Conservation (phyloP, 148 eudicot genomes). For the Camellia granthamiana region DNA sequence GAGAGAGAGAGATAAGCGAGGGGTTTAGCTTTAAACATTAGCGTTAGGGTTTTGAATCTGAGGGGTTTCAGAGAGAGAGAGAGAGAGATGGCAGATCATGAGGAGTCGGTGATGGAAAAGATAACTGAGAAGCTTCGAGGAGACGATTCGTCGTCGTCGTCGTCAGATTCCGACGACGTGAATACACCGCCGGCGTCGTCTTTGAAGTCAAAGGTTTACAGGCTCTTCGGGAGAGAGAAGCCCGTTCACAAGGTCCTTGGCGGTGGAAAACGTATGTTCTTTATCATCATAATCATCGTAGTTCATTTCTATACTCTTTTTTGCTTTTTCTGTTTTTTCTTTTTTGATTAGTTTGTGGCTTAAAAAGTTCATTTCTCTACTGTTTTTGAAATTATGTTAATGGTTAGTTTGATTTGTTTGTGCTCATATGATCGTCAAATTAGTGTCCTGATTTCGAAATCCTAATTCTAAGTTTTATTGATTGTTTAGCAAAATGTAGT, state of each 20-base stretch:
- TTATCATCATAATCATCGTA: not conserved
- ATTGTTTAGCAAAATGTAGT: not conserved
- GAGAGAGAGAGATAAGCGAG: not conserved
- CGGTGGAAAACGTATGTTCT: constrained; percentile 71
- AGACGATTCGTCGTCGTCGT: constrained; percentile 44
- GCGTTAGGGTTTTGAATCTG: constrained; percentile 1
- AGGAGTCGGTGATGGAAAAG: constrained; percentile 46
- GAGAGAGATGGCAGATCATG: constrained; percentile 43
- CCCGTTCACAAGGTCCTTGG: constrained; percentile 79
- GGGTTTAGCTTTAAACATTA: not conserved
- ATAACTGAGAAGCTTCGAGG: constrained; percentile 52
- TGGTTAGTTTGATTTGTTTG: not conserved
- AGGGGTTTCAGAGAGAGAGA: not conserved
- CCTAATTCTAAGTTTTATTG: not conserved
- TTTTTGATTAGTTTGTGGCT: not conserved
- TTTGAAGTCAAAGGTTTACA: constrained; percentile 48
- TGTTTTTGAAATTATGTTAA: not conserved
- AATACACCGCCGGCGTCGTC: constrained; percentile 30
- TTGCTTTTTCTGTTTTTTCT: not conserved
- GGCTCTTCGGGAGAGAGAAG: constrained; percentile 61
- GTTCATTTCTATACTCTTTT: not conserved
- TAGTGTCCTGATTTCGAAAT: not conserved
- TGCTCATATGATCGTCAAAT: not conserved
- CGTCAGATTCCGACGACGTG: constrained; percentile 44
- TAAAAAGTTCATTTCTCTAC: no score